These are phyloP conservation scores for Fusarium stilboides DNA, from an alignment of 2,329 filamentous ascomycete species.

Conservation along the genomic window DNA sequence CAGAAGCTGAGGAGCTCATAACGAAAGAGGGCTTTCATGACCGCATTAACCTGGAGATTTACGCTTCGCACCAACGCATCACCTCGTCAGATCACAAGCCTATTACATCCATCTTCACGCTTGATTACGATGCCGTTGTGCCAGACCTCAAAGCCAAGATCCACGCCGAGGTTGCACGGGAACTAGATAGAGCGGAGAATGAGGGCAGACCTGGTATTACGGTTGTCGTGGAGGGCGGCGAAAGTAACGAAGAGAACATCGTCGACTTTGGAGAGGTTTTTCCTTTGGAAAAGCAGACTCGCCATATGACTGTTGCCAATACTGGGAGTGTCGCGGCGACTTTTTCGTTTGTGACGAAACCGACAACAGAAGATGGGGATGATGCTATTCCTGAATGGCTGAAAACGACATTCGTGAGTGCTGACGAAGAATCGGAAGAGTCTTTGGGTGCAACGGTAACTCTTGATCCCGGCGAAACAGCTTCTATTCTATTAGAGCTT, in stretches of 20 bases:
- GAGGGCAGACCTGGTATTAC: constrained; percentile 88
- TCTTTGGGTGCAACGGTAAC: constrained; percentile 68
- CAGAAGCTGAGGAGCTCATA: constrained; percentile 63
- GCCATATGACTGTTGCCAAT: constrained; percentile 88
- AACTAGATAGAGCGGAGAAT: constrained; percentile 92
- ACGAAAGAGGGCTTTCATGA: constrained; percentile 73
- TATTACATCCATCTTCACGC: constrained; percentile 83
- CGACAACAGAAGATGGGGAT: constrained; percentile 64
- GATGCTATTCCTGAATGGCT: constrained; percentile 75
- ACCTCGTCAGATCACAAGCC: constrained; percentile 97
- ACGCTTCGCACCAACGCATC: constrained; percentile 90
- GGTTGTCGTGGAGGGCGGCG: constrained; percentile 78
- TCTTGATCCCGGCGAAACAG: constrained; percentile 88
- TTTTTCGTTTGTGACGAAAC: constrained; percentile 84
- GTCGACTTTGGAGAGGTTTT: constrained; percentile 85
- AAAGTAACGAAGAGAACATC: constrained; percentile 64
- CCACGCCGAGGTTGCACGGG: constrained; percentile 87
- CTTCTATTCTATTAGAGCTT: constrained; percentile 77
- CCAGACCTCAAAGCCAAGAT: constrained; percentile 87
- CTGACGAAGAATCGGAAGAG: constrained; percentile 53
- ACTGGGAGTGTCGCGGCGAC: constrained; percentile 86
- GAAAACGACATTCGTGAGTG: constrained; percentile 72
- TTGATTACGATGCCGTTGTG: constrained; percentile 90
- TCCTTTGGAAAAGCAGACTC: constrained; percentile 76
- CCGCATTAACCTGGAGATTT: constrained; percentile 73